A percentile compares a stretch with the other conserved stretches of the same genome.
Evolutionary conservation across 306 rosid species (phyloP).

Genomic region (Spatholobus suberectus): DNA sequence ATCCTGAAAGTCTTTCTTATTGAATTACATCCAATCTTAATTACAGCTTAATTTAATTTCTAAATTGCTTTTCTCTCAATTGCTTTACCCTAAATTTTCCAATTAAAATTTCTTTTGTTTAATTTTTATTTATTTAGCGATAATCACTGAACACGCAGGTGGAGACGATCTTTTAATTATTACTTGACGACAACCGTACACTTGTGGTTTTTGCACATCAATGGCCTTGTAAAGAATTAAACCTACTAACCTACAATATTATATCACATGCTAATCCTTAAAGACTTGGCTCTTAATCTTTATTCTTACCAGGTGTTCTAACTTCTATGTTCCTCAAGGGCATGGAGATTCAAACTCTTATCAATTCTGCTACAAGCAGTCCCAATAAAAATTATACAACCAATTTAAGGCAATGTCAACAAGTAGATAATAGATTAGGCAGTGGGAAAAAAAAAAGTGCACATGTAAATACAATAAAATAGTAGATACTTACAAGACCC

Average conservation of each 20-base stretch:
- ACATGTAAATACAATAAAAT: background rate
- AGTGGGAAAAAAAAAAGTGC: background rate
- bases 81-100: no score
- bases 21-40: no score
- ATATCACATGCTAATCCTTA: background rate
- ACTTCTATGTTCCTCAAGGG: slow-evolving; percentile 9
- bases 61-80: no score
- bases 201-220: no score
- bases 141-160: no score
- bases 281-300: background rate
- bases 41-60: no score
- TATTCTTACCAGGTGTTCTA: background rate
- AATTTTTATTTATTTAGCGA: no score
- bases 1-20: no score
- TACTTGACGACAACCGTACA: no score
- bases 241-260: background rate
- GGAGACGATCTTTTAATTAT: no score
- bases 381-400: background rate
- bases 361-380: slow-evolving; percentile 20
- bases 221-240: background rate
- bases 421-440: slow-evolving; percentile 1
- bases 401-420: slow-evolving; percentile 16
- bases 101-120: no score
- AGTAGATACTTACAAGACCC: slow-evolving; percentile 73
- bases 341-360: slow-evolving; percentile 16